Percentiles rank a stretch among this genome's conserved stretches.
Conservation (phyloP, 2,329 filamentous ascomycete genomes). For the Pleochaeta shiraiana region DNA sequence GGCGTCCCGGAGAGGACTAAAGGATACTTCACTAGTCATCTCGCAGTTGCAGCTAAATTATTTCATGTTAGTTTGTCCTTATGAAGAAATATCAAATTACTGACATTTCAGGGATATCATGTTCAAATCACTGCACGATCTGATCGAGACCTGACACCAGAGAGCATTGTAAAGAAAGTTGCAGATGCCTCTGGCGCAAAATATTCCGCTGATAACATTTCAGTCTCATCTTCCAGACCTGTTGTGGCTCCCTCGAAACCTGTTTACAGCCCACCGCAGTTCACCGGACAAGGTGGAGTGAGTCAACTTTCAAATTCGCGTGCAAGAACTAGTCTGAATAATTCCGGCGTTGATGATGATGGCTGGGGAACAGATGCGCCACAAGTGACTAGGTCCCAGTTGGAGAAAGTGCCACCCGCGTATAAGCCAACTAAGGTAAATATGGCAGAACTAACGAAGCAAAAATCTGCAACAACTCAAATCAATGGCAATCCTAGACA, state of each 20-base stretch:
- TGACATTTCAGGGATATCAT: slow-evolving; percentile 50
- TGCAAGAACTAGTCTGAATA: slow-evolving; percentile 29
- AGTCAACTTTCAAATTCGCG: slow-evolving; percentile 48
- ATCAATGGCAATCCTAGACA: slow-evolving; percentile 25
- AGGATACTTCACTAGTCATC: slow-evolving; percentile 93
- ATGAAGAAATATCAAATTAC: slow-evolving; percentile 2
- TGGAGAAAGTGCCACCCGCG: slow-evolving; percentile 80
- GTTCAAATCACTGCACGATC: slow-evolving; percentile 93
- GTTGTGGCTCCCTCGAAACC: slow-evolving; percentile 73
- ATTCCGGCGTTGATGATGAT: slow-evolving; percentile 49
- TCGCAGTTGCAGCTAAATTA: slow-evolving; percentile 72
- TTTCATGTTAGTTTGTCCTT: slow-evolving; percentile 37
- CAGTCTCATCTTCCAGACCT: slow-evolving; percentile 26
- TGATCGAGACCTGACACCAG: slow-evolving; percentile 68
- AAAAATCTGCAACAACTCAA: slow-evolving; percentile 42
- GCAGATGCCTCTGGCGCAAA: slow-evolving; percentile 87
- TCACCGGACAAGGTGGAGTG: slow-evolving; percentile 26
- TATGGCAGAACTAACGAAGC: slow-evolving; percentile 61
- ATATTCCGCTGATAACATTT: slow-evolving; percentile 51
- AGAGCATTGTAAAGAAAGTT: slow-evolving; percentile 80
- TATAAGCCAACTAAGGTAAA: slow-evolving; percentile 95
- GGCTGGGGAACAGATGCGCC: slow-evolving; percentile 93
- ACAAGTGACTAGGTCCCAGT: slow-evolving; percentile 61
- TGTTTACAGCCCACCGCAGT: slow-evolving; percentile 58
- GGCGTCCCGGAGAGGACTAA: slow-evolving; percentile 97